Base-by-base conservation (phyloP, 257 asterid species). In the Paraleonurus japonicus region DNA sequence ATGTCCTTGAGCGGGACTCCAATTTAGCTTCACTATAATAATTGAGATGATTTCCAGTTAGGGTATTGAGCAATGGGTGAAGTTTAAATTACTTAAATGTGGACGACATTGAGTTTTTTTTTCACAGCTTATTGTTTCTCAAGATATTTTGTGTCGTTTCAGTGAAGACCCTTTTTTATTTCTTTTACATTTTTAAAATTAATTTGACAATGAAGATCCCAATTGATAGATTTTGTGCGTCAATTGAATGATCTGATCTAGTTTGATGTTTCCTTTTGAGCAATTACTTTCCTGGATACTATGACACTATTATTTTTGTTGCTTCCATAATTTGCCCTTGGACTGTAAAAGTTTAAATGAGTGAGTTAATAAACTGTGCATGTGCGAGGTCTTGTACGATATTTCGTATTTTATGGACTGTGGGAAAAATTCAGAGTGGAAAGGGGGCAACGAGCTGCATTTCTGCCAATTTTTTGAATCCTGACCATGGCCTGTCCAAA, bases 191-290 rank as follows among this genome's bases (percentile, higher is more conserved):
- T 61, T 54, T 50, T 24, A 6, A 67, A 55, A n/a, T 24, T 72
- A 74, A 73, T 69, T 37, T 48, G 69, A 67, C 53, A n/a, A 61
- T 61, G 74, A 20, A 57, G 78, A 76, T 73, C 78, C 67, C 39
- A 13, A 39, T 65, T 70, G 73, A 45, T 78, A 41, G 63, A 28
- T 57, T 54, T 62, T 67, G 19, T 64, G 17, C 39, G 4, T 35
- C 23, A 65, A 26, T 71, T 60, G 76, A 45, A 16, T 43, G 74
- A 43, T 19, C 19, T 43, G 17, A 67, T 72, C 32, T 35, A 22
- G 39, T 26, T 48, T 48, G 75, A 53, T 61, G 32, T 47, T 51
- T 72, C 23, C 45, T 57, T 71, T 37, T 10, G 57, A 39, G 19
- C 33, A 19, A 23, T 13, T 24, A 24, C 66, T 39, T 67, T 50